Evolutionary conservation across 2,329 filamentous ascomycete species (phyloP), one percentile per base, ranked within the genome.

Genomic region (Domatiomyces globalis): DNA sequence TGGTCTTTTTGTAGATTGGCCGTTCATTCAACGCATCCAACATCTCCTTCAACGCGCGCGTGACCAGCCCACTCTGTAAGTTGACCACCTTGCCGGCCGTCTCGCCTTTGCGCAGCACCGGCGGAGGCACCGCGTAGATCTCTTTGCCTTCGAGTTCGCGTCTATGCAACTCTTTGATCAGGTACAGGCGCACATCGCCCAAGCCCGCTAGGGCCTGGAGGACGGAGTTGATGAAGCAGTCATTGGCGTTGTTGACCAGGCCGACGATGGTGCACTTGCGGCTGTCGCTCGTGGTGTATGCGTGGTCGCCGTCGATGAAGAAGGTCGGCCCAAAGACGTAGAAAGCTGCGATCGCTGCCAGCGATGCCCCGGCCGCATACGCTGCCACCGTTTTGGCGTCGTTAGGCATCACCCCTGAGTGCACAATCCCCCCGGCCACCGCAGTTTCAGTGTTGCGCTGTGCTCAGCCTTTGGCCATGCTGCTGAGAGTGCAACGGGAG

Each of bases 251-350:
- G 68, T 98, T 98, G 49, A 76, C 75, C 51, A 96, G 76, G 42
- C 92, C 92, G 51, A 96, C 88, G 44, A 94, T 86, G 53, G 86
- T 85, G 64, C 87, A 90, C 69, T 88, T 92, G 60, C 85, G 81
- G 56, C 71, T 71, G 51, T 60, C 71, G 45, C 71, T 70, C 51
- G 77, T 78, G 55, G 68, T 72, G 52, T 68, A 70, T 20, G 74
- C 73, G 49, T 82, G 77, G 51, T 92, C 85, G 64, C 83, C 81
- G 69, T 98, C 90, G 66, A 96, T 83, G 62, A 94, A 86, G 69
- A 90, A 96, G 49, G 89, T 96, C n/a, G 92, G 92, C 7, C 84
- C 88, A 69, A 98, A 96, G 61, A 96, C 90, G 69, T 96, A 98
- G 66, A 96, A 86, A 52, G 96, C 79, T 29, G 92, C 90, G 56